Evolutionary conservation across 1,284 basidiomycete genomes (phyloP).

Genomic region (Ustilago sp.): DNA sequence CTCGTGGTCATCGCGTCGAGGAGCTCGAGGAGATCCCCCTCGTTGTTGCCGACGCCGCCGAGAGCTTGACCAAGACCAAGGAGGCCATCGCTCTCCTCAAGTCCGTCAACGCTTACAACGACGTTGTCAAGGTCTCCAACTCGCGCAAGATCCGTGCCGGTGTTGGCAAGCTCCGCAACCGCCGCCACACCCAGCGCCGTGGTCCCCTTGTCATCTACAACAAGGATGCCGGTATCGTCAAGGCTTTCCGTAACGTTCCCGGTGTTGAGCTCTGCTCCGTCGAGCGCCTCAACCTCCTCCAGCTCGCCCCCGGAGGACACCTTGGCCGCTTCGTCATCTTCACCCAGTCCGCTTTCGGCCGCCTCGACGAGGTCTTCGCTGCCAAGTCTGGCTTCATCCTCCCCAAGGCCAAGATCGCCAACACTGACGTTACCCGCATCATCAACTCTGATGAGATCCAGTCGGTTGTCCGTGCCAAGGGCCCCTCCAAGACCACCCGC

Average conservation of each 20-base stretch:
- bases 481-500: slow-evolving; percentile 83
- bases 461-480: slow-evolving; percentile 89
- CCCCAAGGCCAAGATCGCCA: slow-evolving; percentile 85
- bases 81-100: slow-evolving; percentile 95
- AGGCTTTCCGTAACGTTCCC: slow-evolving; percentile 98
- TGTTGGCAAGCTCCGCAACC: slow-evolving; percentile 97
- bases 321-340: slow-evolving; percentile 99
- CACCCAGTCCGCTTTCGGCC: slow-evolving; percentile 93
- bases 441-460: slow-evolving; percentile 80
- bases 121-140: slow-evolving; percentile 97
- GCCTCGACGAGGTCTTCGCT: slow-evolving; percentile 89
- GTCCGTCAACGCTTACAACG: slow-evolving; percentile 81
- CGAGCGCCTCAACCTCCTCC: slow-evolving; percentile 93
- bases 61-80: slow-evolving; percentile 96
- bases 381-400: slow-evolving; percentile 83
- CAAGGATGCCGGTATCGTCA: slow-evolving; percentile 97
- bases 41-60: slow-evolving; percentile 82
- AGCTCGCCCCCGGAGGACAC: slow-evolving; percentile 99
- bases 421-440: slow-evolving; percentile 95
- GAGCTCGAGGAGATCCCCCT: slow-evolving; percentile 96
- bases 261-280: slow-evolving; percentile 98
- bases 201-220: slow-evolving; percentile 98
- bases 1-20: slow-evolving; percentile 99
- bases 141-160: slow-evolving; percentile 97
- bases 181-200: slow-evolving; percentile 95